Percentiles rank a stretch among this genome's conserved stretches.
phyloP scores from a whole-genome alignment of 495 filamentous ascomycete species.

The Penicillium verhagenii region DNA sequence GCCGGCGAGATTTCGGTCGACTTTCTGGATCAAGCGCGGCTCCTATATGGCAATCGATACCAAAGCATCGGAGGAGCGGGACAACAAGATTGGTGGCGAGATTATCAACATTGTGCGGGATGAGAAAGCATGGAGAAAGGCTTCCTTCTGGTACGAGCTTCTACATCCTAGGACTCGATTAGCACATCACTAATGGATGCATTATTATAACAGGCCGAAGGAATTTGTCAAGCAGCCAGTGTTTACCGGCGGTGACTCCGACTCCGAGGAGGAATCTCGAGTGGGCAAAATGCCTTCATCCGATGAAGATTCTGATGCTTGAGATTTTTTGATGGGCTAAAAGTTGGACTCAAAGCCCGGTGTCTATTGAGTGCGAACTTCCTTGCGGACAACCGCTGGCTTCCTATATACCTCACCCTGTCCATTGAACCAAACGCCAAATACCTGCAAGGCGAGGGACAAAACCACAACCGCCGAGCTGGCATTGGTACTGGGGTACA shows the following conservation, averaged over 20 bases:
- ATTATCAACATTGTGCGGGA: constrained; percentile 91
- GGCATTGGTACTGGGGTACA: constrained; percentile 80
- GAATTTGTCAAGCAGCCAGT: constrained; percentile 66
- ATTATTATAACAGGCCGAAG: constrained; percentile 60
- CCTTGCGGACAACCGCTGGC: constrained; percentile 7
- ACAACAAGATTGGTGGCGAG: constrained; percentile 80
- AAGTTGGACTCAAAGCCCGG: constrained; percentile 1
- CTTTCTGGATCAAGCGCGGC: constrained; percentile 85
- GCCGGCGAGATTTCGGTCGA: constrained; percentile 76
- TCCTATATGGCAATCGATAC: constrained; percentile 85
- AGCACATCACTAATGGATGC: constrained; percentile 13
- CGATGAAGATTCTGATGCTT: constrained; percentile 54
- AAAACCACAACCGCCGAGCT: constrained; percentile 80
- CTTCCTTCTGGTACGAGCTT: constrained; percentile 74
- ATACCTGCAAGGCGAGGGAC: constrained; percentile 63
- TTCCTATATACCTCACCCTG: constrained; percentile 17
- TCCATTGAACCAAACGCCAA: constrained; percentile 34
- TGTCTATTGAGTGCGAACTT: constrained; percentile 26
- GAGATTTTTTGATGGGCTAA: constrained; percentile 5
- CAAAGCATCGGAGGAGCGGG: constrained; percentile 59
- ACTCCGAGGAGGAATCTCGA: constrained; percentile 73
- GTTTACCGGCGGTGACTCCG: constrained; percentile 27
- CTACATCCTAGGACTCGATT: neutral
- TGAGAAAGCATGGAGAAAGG: constrained; percentile 89
- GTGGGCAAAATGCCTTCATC: constrained; percentile 81